A percentile compares a stretch with the other conserved stretches of the same genome.
Evolutionary conservation across 176 grass and related monocot genomes (phyloP).

Genomic region (Oryza brachyantha): DNA sequence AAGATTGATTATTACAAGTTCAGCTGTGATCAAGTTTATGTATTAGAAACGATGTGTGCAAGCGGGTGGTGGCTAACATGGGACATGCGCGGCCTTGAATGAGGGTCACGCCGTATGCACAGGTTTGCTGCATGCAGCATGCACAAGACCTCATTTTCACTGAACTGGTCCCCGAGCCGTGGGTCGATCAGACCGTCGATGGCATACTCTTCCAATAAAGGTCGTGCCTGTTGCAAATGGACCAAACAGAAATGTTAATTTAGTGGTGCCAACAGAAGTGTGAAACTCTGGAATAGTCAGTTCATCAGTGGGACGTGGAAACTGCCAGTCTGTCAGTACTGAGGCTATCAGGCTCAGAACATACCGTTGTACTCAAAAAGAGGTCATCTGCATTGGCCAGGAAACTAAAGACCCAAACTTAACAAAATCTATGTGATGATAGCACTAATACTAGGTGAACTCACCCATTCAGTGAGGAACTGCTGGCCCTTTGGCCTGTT

Average conservation of each 20-base stretch:
- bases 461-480: slow-evolving; percentile 96
- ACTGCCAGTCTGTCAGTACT: neutral
- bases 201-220: slow-evolving; percentile 62
- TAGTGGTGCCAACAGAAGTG: neutral
- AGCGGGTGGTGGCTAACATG: slow-evolving; percentile 28
- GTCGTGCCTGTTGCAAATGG: slow-evolving; percentile 55
- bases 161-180: slow-evolving; percentile 39
- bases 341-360: neutral
- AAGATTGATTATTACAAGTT: neutral
- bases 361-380: neutral
- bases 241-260: neutral
- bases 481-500: slow-evolving; percentile 94
- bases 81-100: slow-evolving; percentile 78
- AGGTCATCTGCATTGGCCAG: neutral
- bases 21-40: too few species aligned
- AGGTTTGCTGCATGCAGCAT: slow-evolving; percentile 90
- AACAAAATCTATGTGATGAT: neutral
- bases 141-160: slow-evolving; percentile 70
- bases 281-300: neutral
- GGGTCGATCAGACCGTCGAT: slow-evolving; percentile 70
- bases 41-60: neutral
- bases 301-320: neutral
- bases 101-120: slow-evolving; percentile 79
- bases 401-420: neutral
- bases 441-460: neutral